Base-by-base conservation (phyloP, 257 asterid genomes). In the Marsdenia floribunda region DNA sequence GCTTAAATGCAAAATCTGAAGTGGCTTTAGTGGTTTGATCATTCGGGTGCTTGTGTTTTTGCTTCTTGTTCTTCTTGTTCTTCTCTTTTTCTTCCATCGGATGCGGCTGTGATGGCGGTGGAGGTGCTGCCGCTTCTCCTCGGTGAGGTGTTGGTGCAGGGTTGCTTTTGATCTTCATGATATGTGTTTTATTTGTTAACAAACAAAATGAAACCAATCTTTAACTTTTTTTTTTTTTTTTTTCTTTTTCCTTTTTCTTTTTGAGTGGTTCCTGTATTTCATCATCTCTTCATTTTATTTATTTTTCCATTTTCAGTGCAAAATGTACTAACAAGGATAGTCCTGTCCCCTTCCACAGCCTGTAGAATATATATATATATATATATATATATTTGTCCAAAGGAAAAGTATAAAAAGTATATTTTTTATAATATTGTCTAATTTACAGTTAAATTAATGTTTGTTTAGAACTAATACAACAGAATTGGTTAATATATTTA, bases 41-140 rank as follows among this genome's bases (percentile, higher is more conserved):
- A 81, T 88, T 91, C 19, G 97, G 96, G 82, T 93, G 97, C 44
- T 91, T 83, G 82, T 91, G 84, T 63, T 90, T 90, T 76, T 81
- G 96, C 83, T 91, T 91, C 87, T 84, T 82, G 54, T 83, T 82
- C 57, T 71, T 77, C 66, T 83, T 70, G 33, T 74, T 84, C 14
- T 80, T 91, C 68, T 80, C 49, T 44, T 44, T 44, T 44, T 44
- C 49, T 44, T 44, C 90, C 96, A 91, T 91, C 80, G 86, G 72
- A 3, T 66, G 8, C 42, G 60, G 78, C 5, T 74, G 18, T 46
- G 65, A 75, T 8, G 75, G 19, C 2, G 72, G 69, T 12, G 77
- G 76, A 4, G 71, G 10, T 2, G 35, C 9, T 26, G 78, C 57
- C 49, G 49, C 49, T 44, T 6, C 49, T 44, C 10, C 49, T n/a